Percentiles rank a stretch among this genome's conserved stretches.
Conservation (phyloP, 1,139 yeast genomes). For the Nematodospora anomalae region DNA sequence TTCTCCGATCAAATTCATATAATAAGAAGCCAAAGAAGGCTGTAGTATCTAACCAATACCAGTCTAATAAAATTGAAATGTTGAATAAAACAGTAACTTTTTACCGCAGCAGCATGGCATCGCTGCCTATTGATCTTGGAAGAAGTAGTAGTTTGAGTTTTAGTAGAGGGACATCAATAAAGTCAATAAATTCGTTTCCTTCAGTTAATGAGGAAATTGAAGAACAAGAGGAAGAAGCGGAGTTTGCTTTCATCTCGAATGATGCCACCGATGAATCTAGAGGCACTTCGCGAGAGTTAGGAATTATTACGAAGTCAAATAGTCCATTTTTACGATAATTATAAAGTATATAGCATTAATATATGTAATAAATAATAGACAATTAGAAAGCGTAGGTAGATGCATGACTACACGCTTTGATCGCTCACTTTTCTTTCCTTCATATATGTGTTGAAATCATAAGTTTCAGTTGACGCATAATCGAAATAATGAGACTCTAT, state of each 20-base stretch:
- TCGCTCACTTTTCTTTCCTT: conserved; percentile 21
- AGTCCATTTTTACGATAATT: conserved; percentile 12
- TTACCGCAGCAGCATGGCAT: conserved; percentile 26
- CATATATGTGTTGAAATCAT: conserved; percentile 42
- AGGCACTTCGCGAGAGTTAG: too few species aligned
- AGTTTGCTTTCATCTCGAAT: too few species aligned
- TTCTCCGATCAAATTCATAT: conserved; percentile 36
- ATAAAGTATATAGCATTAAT: too few species aligned
- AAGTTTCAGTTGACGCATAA: conserved; percentile 28
- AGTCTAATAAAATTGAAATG: conserved; percentile 50
- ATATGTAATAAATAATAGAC: too few species aligned
- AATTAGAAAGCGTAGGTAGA: too few species aligned
- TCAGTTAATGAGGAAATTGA: conserved; percentile 25
- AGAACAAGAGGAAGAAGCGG: conserved; percentile 18
- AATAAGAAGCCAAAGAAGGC: conserved; percentile 38
- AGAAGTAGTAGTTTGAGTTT: conserved; percentile 20
- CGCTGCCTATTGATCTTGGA: conserved; percentile 12
- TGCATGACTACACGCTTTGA: not conserved
- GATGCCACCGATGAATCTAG: too few species aligned
- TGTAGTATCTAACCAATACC: conserved; percentile 22
- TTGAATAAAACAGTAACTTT: conserved; percentile 58
- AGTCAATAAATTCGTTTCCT: conserved; percentile 28
- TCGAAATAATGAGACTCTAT: conserved; percentile 27
- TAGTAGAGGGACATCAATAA: conserved; percentile 30
- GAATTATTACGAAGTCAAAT: conserved; percentile 19